Evolutionary conservation across 352 stramenopile species (phyloP).

Genomic region (Halophytophthora batemanensis): DNA sequence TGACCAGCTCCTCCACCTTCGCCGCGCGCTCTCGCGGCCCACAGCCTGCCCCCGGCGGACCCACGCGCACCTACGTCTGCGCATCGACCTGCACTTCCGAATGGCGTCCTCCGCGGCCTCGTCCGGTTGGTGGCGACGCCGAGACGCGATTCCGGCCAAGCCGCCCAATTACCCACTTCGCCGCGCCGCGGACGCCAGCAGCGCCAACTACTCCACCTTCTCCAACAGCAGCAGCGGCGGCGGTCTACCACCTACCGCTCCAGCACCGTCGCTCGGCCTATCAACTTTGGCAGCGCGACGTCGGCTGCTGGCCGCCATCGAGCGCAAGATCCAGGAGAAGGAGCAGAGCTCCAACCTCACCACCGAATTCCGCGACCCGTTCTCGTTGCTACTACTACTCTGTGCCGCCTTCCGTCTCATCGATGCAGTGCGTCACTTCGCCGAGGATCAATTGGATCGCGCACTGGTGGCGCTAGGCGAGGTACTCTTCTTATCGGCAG

Average conservation of each 20-base stretch:
- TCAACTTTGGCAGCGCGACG: constrained; percentile 44
- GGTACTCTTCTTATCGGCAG: constrained; percentile 54
- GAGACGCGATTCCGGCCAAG: constrained; percentile 7
- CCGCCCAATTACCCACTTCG: constrained; percentile 24
- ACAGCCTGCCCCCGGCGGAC: no score
- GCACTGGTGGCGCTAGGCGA: constrained; percentile 38
- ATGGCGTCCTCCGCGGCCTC: constrained; percentile 15
- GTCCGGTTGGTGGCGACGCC: constrained; percentile 17
- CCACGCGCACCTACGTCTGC: neutral
- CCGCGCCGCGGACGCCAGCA: constrained; percentile 15
- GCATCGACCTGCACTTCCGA: neutral
- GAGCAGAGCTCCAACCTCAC: constrained; percentile 57
- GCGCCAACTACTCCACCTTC: constrained; percentile 26
- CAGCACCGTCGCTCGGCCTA: constrained; percentile 38
- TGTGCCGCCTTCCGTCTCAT: constrained; percentile 63
- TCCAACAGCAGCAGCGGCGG: constrained; percentile 4
- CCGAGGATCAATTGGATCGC: constrained; percentile 21
- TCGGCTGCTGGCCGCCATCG: constrained; percentile 59
- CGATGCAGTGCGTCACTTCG: constrained; percentile 37
- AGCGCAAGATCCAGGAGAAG: constrained; percentile 73
- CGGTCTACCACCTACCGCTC: neutral
- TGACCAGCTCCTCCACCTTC: no score
- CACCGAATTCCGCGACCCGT: constrained; percentile 72
- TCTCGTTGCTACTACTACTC: constrained; percentile 60
- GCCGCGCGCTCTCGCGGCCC: no score